Base-by-base conservation (phyloP, 768 basidiomycete species). In the Amanita rubescens region DNA sequence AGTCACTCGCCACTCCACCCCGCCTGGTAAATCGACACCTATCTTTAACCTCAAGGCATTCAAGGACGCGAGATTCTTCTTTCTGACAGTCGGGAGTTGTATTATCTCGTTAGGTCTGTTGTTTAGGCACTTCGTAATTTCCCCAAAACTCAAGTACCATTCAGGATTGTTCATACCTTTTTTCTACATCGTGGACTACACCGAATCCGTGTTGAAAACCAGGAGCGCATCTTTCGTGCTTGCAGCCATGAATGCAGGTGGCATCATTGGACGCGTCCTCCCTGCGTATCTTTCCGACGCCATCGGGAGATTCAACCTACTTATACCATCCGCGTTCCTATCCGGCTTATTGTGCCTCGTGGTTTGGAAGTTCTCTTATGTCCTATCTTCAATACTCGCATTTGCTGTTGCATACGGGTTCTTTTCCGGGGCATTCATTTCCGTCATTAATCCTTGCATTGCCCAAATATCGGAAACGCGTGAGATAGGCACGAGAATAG, bases 171-270 rank as follows among this genome's bases (percentile, higher is more conserved):
- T 85, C 67, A 82, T 80, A 20, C 86, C 86, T 6, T 82, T 79
- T 64, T 84, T 86, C 62, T 89, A 81, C 69, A 79, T 89, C 50
- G 76, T 79, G 19, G 75, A 78, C 47, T 86, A 81, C 63, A 70
- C 83, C 17, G 69, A 71, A 51, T 73, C 72, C 39, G 66, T 75
- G 53, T 66, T 62, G 44, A 65, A 78, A 35, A 55, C 73, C 2
- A 49, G 72, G 6, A 51, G 67, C 39, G 68, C 66, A 24, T 71
- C 78, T 0, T 80, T 83, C 67, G 76, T 84, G 5, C 73, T 87
- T 17, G 79, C 85, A 0, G 73, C 81, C 41, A 75, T 89, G 74
- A 88, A 87, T 61, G 84, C 78, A 0, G 85, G 84, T 4, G 78
- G 84, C 1, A 69, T 85, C 25, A 57, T 82, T 19, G 86, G 86